phyloP scores from a whole-genome alignment of 148 eudicot species.

The Chenopodium quinoa region DNA sequence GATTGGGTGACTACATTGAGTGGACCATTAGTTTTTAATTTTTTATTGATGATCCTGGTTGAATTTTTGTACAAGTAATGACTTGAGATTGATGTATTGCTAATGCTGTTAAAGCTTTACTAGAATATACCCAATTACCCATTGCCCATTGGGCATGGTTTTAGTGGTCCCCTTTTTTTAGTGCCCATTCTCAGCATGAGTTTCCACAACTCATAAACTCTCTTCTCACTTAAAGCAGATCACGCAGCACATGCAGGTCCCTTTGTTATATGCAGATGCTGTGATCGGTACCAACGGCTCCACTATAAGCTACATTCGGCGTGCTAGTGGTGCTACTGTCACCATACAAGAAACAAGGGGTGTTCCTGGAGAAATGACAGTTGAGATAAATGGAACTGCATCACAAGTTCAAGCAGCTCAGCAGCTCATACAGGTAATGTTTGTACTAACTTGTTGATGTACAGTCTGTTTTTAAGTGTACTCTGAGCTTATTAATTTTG shows the following conservation, averaged over 20 bases:
- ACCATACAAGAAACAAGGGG: constrained; percentile 90
- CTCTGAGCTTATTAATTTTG: no score
- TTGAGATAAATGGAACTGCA: constrained; percentile 80
- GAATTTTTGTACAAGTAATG: not conserved
- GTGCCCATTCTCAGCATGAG: not conserved
- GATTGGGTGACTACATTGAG: not conserved
- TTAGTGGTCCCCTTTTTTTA: no score
- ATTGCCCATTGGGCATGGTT: no score
- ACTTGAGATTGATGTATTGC: not conserved
- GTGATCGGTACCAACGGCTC: constrained; percentile 87
- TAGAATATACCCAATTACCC: no score
- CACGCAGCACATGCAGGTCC: constrained; percentile 86
- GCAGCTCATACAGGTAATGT: constrained; percentile 75
- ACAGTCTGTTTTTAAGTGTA: not conserved
- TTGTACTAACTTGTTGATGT: not conserved
- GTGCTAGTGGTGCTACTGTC: constrained; percentile 94
- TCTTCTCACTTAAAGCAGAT: constrained; percentile 36
- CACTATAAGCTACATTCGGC: constrained; percentile 80
- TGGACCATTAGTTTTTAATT: not conserved
- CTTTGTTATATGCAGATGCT: constrained; percentile 82
- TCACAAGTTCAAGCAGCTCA: constrained; percentile 95
- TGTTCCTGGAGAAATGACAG: constrained; percentile 91
- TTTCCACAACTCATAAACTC: not conserved
- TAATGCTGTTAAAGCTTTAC: not conserved
- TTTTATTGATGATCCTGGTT: no score